Percentiles rank a stretch among this genome's conserved stretches.
These are phyloP conservation scores for Rubia occidens DNA, from an alignment of 305 asterid genomes.

Conservation along the genomic window DNA sequence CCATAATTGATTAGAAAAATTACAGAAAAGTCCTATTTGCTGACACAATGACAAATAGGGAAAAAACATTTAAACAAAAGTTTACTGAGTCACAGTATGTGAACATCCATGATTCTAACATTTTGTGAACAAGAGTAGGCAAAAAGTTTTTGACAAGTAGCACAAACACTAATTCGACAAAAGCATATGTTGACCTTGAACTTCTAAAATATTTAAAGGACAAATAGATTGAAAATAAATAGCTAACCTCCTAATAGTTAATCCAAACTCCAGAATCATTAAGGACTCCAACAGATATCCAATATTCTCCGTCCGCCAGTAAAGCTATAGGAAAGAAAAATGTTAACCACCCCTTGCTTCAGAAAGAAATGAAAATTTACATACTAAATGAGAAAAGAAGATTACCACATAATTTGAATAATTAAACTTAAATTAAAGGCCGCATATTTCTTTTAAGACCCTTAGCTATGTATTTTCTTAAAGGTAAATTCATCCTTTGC, in stretches of 20 bases:
- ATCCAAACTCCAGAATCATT: slow-evolving; percentile 91
- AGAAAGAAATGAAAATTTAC: not conserved
- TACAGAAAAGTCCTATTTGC: not conserved
- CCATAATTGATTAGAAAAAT: not conserved
- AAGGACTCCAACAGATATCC: slow-evolving; percentile 92
- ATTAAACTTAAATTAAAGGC: not conserved
- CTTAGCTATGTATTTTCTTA: not conserved
- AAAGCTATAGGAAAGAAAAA: slow-evolving; percentile 49
- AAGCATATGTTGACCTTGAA: slow-evolving; percentile 6
- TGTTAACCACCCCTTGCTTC: not conserved
- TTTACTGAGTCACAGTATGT: not conserved
- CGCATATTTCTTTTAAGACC: not conserved
- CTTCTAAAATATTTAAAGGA: not conserved
- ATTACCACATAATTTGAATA: not conserved
- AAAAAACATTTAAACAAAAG: not conserved
- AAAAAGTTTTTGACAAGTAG: not conserved
- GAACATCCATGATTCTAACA: not conserved
- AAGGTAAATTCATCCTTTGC: not conserved
- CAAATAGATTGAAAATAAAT: not conserved
- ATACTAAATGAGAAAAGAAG: not conserved
- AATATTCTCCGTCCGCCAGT: slow-evolving; percentile 83
- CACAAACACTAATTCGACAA: not conserved
- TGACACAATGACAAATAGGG: not conserved
- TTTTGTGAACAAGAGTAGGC: not conserved
- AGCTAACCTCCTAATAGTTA: slow-evolving; percentile 75